Evolutionary conservation across 305 asterid species (phyloP), one percentile per base, ranked within the genome.

Genomic region (Nicotiana rustica): DNA sequence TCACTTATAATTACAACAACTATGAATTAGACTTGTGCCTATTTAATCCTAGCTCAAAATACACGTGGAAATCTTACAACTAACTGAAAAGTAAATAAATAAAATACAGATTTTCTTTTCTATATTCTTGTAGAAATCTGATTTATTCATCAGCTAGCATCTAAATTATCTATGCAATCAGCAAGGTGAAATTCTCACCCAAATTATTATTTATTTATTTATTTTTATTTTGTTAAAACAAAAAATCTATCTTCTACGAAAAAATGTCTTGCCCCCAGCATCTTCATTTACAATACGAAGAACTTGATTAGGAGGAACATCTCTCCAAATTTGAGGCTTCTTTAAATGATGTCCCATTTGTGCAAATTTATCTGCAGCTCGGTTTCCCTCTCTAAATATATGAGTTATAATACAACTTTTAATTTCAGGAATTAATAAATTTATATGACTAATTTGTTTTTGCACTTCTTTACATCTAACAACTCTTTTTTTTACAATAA

Each of bases 321-420:
- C 86, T 76, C 83, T 82, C 97, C 97, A 93, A n/a, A 93, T 80
- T 57, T 88, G 93, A 19, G 95, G 97, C 85, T 81, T 84, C 83
- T 86, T 87, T 38, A 86, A 78, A 41, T 49, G 62, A 83, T 95
- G 90, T 7, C 98, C 99, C 86, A 95, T 85, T 73, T 90, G 83
- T 12, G 99, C 99, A 31, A 95, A 89, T 70, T 83, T 91, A 83
- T 95, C 89, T 0, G 99, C 97, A 2, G 95, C 95, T 67, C 90
- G 87, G 41, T 95, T 93, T 0, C 97, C 98, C 83, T 95, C 91
- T 13, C 97, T 83, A 38, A 88, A 95, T 29, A 86, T 78, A 38
- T 95, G 99, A 3, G 97, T 90, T 3, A 92, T 56, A 1, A 85
- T 17, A 49, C 92, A 92, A 69, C 84, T 87, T 21, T 68, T 49